These are phyloP conservation scores for Isoetes taiwanensis DNA, from an alignment of 75 land plant genomes.

Conservation along the genomic window DNA sequence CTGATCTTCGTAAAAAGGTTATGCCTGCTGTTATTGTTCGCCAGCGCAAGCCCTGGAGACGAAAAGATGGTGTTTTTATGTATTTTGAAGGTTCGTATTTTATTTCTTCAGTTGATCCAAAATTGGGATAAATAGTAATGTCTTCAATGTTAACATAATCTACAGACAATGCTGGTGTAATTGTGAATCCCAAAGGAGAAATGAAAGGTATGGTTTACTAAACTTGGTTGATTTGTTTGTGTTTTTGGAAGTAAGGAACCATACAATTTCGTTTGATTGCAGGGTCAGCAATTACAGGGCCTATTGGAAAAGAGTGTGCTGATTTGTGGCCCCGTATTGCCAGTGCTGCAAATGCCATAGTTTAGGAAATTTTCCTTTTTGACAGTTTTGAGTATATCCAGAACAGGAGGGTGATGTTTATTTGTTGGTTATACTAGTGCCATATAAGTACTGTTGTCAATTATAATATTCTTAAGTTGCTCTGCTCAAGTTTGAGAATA, in stretches of 20 bases:
- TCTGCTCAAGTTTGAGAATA: too few species aligned
- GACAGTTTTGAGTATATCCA: background rate
- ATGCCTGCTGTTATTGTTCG: constrained; percentile 42
- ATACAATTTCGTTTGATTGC: too few species aligned
- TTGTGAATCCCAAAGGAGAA: constrained; percentile 57
- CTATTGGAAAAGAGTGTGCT: constrained; percentile 47
- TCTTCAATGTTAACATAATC: background rate
- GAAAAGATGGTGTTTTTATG: constrained; percentile 49
- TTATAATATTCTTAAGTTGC: too few species aligned
- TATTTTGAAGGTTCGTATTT: constrained; percentile 33
- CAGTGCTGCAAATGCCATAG: constrained; percentile 48
- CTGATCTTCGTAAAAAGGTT: constrained; percentile 55
- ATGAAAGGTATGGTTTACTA: constrained; percentile 37
- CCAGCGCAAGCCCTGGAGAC: constrained; percentile 31
- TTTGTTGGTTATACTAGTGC: too few species aligned
- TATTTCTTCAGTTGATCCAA: background rate
- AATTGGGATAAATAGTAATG: background rate
- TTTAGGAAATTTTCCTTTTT: too few species aligned
- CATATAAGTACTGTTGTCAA: too few species aligned
- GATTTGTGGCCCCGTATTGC: constrained; percentile 61
- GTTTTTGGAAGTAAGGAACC: too few species aligned
- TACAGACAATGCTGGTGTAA: constrained; percentile 62
- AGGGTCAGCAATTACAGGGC: constrained; percentile 46
- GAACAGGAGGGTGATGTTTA: too few species aligned
- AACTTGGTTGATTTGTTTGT: background rate